phyloP scores from a whole-genome alignment of 345 rosid genomes.

The Hibiscus trionum region DNA sequence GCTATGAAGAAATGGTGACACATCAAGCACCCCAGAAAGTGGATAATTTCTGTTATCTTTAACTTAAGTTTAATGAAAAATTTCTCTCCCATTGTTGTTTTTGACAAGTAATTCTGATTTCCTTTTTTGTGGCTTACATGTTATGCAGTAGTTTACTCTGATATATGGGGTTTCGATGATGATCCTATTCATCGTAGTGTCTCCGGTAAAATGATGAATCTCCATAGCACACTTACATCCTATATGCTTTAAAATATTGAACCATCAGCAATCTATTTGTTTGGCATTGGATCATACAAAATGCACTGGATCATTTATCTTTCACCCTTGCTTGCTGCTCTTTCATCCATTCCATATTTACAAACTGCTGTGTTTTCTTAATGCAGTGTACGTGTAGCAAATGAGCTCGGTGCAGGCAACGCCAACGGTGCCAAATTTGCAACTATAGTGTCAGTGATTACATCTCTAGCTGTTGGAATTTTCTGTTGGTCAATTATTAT shows the following conservation, averaged over 20 bases:
- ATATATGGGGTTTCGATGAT: not conserved
- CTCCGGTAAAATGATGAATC: not conserved
- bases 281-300: not conserved
- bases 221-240: not conserved
- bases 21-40: not conserved
- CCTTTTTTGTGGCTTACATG: not conserved
- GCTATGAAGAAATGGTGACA: not conserved
- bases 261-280: not conserved
- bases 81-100: not conserved
- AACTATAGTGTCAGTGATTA: constrained; percentile 29
- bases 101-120: not conserved
- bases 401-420: constrained; percentile 50
- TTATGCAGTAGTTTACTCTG: not conserved
- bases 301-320: not conserved
- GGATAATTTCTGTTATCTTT: not conserved
- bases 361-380: not conserved
- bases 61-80: not conserved
- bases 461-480: constrained; percentile 32
- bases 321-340: not conserved
- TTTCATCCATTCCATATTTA: not conserved
- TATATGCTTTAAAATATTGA: not conserved
- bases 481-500: constrained; percentile 32
- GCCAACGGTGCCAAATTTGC: constrained; percentile 49
- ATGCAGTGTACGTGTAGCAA: constrained; percentile 48
- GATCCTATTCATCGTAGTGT: not conserved